phyloP scores from a whole-genome alignment of 371 early-diverging fungal species.

The Chytridium lagenaria region DNA sequence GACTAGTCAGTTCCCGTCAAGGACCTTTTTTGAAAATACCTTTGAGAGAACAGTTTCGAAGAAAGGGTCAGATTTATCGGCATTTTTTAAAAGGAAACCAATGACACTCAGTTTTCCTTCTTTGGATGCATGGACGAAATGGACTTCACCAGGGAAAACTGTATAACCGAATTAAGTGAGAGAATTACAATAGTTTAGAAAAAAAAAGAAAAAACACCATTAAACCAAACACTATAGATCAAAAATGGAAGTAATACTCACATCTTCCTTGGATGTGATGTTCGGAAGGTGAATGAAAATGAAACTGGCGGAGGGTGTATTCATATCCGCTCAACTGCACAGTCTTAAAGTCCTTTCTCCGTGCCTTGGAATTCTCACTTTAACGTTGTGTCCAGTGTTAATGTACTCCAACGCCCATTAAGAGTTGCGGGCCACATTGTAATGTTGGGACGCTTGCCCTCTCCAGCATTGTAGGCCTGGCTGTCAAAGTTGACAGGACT shows the following conservation, averaged over 20 bases:
- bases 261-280: neutral
- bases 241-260: neutral
- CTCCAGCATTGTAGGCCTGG: neutral
- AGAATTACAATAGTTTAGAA: neutral
- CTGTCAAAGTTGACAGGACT: neutral
- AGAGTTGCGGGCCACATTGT: neutral
- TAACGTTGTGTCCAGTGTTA: neutral
- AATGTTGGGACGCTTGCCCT: no score
- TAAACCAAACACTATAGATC: neutral
- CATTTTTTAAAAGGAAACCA: neutral
- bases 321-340: neutral
- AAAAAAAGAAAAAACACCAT: neutral
- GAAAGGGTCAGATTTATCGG: neutral
- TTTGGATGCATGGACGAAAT: neutral
- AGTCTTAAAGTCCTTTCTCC: neutral
- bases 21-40: neutral
- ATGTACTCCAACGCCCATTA: neutral
- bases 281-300: conserved; percentile 3
- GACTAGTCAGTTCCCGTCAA: neutral
- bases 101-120: neutral
- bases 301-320: conserved; percentile 3
- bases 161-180: no score
- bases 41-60: neutral
- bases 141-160: neutral
- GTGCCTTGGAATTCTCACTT: neutral